Percentiles rank a stretch among this genome's conserved stretches.
These are phyloP conservation scores for Cystobasidium sp. DNA, from an alignment of 1,284 basidiomycete genomes.

Conservation along the genomic window DNA sequence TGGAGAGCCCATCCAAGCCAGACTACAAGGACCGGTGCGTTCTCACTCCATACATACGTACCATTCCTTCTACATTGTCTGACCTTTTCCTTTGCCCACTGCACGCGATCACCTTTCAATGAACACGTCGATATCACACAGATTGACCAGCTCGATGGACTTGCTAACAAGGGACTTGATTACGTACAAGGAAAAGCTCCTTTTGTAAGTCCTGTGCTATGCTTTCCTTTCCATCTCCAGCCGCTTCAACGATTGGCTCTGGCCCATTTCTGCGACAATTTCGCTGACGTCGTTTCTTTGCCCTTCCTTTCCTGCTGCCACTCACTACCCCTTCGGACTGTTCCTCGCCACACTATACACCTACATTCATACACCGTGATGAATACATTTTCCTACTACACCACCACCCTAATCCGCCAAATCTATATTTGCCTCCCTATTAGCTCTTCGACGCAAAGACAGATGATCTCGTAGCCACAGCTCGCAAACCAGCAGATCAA, in stretches of 20 bases:
- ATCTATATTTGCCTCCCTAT: not conserved
- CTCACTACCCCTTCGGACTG: not conserved
- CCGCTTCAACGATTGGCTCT: not conserved
- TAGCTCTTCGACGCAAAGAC: slow-evolving; percentile 41
- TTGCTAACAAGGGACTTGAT: slow-evolving; percentile 40
- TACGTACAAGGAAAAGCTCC: slow-evolving; percentile 42
- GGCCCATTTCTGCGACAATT: not conserved
- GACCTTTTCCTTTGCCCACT: not conserved
- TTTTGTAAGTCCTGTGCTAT: slow-evolving; percentile 3
- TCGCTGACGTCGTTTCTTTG: not conserved
- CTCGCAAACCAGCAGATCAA: slow-evolving; percentile 43
- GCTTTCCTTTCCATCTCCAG: not conserved
- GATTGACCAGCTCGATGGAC: slow-evolving; percentile 43
- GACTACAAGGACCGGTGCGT: slow-evolving; percentile 36
- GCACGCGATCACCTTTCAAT: not conserved
- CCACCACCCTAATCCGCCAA: too few relatives aligned
- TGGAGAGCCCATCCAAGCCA: slow-evolving; percentile 36
- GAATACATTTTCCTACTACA: not conserved
- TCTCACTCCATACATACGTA: not conserved
- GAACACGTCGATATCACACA: not conserved
- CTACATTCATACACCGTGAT: not conserved
- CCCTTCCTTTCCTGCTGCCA: not conserved
- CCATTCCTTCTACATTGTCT: not conserved
- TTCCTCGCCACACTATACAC: not conserved
- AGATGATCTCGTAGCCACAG: slow-evolving; percentile 38